A percentile compares a stretch with the other conserved stretches of the same genome.
Evolutionary conservation across 2,329 filamentous ascomycete genomes (phyloP).

Genomic region (Biscogniauxia mediterranea): DNA sequence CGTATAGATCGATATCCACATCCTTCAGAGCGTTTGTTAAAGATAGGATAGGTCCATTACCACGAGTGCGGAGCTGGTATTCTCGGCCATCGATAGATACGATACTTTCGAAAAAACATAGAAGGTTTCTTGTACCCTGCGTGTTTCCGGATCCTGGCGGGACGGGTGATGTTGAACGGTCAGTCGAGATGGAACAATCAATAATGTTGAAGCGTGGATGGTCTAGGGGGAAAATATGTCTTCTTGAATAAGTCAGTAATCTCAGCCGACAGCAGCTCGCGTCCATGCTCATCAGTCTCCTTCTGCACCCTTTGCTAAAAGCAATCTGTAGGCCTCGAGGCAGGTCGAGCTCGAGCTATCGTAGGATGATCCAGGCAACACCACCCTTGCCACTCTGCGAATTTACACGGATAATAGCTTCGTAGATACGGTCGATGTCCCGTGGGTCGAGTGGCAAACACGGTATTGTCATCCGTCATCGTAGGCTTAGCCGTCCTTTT

Average conservation of each 20-base stretch:
- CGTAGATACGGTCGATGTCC: conserved; percentile 95
- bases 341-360: conserved; percentile 84
- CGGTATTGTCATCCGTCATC: conserved; percentile 80
- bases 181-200: conserved; percentile 87
- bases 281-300: conserved; percentile 73
- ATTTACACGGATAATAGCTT: conserved; percentile 97
- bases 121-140: conserved; percentile 73
- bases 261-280: conserved; percentile 80
- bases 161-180: conserved; percentile 73
- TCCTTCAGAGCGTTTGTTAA: conserved; percentile 76
- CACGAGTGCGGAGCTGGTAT: conserved; percentile 73
- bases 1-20: conserved; percentile 83
- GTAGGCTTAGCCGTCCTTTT: conserved; percentile 54
- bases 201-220: conserved; percentile 84
- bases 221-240: conserved; percentile 79
- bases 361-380: conserved; percentile 89
- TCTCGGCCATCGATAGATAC: conserved; percentile 79
- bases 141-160: conserved; percentile 68
- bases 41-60: conserved; percentile 88
- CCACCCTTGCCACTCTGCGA: conserved; percentile 94
- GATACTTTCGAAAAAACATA: conserved; percentile 81
- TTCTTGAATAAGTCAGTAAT: conserved; percentile 86
- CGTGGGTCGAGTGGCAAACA: conserved; percentile 91
- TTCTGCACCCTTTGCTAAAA: conserved; percentile 82
- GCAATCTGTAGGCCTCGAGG: conserved; percentile 89